Base-by-base conservation (phyloP, 768 basidiomycete genomes). In the Fistulinella prunicolor region DNA sequence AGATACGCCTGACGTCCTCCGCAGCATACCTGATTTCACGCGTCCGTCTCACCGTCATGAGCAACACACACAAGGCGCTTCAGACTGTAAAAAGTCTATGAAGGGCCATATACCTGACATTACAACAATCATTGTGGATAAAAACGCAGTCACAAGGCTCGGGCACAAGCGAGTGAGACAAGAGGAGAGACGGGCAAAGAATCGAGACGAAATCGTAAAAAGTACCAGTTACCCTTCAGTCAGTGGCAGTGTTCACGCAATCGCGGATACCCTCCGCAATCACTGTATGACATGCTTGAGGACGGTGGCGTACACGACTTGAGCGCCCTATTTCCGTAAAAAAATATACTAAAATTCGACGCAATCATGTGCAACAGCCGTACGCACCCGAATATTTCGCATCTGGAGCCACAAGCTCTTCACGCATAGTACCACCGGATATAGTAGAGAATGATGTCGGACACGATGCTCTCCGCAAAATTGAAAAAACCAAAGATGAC, bases 331-430 rank as follows among this genome's bases (percentile, higher is more conserved):
- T n/a, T n/a, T n/a, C n/a, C n/a, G n/a, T 95, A 49, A 37, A 16
- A 26, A 32, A 28, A 28, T 12, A 12, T 28, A 28, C 12, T 6
- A 28, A 28, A 28, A 28, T 6, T 6, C 6, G 6, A 12, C 12
- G 28, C 1, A 19, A 41, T 22, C 12, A 20, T 37, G 9, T 48
- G 34, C n/a, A 21, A 36, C 2, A 22, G 13, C 26, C 26, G 17
- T 3, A 82, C 89, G 66, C 72, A 91, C 89, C 65, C 85, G 85
- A 75, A 87, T 83, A 32, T 77, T 82, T 35, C 88, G 86, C 47
- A 92, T 82, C 74, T 93, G 89, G 63, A 94, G 82, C 89, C 90
- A 97, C 60, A 95, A 68, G 86, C 89, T 86, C 95, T 97, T 79
- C 91, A 80, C 38, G 88, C 84, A 65, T 85, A 96, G 69, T 95